Evolutionary conservation across 2,329 filamentous ascomycete genomes (phyloP), one percentile per base, ranked within the genome.

Genomic region (Clonostachys rhizophaga): DNA sequence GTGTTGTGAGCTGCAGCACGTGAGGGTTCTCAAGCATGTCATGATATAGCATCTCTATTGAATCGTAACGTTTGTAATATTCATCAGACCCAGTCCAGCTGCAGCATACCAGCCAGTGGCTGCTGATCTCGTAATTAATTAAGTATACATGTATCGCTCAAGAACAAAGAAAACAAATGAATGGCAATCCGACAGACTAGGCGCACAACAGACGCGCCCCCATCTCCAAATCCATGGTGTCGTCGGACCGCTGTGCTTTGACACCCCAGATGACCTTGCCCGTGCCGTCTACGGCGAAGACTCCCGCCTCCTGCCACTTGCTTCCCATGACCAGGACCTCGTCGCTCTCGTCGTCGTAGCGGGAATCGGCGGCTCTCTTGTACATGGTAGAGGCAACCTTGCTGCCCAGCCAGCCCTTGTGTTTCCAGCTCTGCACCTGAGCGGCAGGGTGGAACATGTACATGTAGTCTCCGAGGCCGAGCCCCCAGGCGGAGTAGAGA

Each of bases 401-500:
- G 36, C 71, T 66, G 7, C 76, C 75, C 2, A 79, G 61, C 76
- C 76, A 79, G 6, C 75, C 74, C 50, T 74, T 78, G 55, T 78
- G 74, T 54, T 72, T 72, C 73, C 74, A 79, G 7, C 69, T 71
- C 47, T 76, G 71, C 37, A 72, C 61, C 60, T 78, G 75, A 11
- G 74, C 75, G 42, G 69, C 65, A 44, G 76, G 76, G 63, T 79
- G 76, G 54, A 79, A 70, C 47, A 78, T 69, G 57, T 71, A 74
- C 74, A 74, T 78, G 43, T 72, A 61, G 43, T 58, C 67, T 20
- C 70, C 72, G 6, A 75, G 58, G 1, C 79, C 79, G 5, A 83
- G 66, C 3, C 80, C 80, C 78, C 78, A 83, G 11, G 76, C 70
- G 3, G 79, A 77, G 55, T 84, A 83, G 35, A 81, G 55, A 50